Evolutionary conservation across 768 basidiomycete species (phyloP).

Genomic region (Mrakia blollopis): DNA sequence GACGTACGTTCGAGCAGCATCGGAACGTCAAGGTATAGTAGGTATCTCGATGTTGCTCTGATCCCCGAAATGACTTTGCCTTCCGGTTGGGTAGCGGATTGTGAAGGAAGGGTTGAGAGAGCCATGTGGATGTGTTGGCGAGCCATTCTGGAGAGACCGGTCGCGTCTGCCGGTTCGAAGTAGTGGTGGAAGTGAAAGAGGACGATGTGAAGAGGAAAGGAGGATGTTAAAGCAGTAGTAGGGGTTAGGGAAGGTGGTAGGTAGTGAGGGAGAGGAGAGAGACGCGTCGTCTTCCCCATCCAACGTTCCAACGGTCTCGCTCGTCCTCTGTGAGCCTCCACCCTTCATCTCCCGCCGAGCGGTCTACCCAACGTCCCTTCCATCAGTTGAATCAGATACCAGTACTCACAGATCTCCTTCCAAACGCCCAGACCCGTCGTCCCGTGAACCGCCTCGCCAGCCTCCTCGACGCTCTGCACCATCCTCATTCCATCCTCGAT

Average conservation of each 20-base stretch:
- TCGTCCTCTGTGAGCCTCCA: no score
- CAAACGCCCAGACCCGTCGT: constrained; percentile 17
- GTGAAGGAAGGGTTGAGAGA: not conserved
- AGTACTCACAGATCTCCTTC: constrained; percentile 22
- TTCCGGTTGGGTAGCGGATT: not conserved
- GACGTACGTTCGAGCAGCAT: constrained; percentile 14
- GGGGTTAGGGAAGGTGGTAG: no score
- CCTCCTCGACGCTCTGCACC: constrained; percentile 6
- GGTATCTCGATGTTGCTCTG: constrained; percentile 6
- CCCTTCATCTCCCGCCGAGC: no score
- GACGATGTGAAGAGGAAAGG: no score
- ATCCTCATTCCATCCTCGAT: constrained; percentile 13
- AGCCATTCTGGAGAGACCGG: constrained; percentile 23
- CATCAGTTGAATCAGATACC: no score
- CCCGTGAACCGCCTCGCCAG: constrained; percentile 22
- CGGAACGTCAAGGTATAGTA: constrained; percentile 28
- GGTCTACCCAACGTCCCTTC: no score
- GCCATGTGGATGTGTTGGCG: constrained; percentile 31
- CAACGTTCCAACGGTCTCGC: no score
- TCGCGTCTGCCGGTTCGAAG: not conserved
- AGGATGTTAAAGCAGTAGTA: not conserved
- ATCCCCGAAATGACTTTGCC: constrained; percentile 22
- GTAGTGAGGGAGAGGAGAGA: no score
- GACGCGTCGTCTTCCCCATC: no score
- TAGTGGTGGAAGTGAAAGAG: not conserved